Percentiles rank a stretch among this genome's conserved stretches.
Conservation (phyloP, 2,329 filamentous ascomycete genomes). For the Cryphonectria carpinicola region DNA sequence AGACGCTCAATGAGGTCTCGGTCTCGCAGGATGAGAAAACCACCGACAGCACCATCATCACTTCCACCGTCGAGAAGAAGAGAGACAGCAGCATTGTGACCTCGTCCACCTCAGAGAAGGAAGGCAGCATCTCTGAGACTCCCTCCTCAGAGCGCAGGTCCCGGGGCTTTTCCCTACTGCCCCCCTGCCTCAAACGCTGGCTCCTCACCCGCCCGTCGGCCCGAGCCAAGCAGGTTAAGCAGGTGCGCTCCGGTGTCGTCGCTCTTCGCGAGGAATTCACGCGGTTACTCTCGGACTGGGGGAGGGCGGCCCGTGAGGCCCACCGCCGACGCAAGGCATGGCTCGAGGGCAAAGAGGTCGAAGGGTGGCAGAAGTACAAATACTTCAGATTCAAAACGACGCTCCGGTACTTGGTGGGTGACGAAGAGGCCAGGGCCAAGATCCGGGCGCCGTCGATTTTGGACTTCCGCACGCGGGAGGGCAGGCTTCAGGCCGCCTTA, state of each 20-base stretch:
- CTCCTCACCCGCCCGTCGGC: background rate
- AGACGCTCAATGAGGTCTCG: background rate
- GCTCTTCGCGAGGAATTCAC: too few relatives aligned
- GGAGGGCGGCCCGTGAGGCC: background rate
- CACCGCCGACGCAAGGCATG: background rate
- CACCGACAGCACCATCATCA: background rate
- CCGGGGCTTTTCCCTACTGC: background rate
- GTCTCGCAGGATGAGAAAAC: background rate
- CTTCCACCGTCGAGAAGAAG: background rate
- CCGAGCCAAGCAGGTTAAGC: background rate
- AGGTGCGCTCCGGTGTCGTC: background rate
- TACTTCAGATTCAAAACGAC: background rate
- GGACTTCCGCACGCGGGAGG: constrained; percentile 17
- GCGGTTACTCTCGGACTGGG: background rate
- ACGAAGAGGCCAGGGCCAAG: too few relatives aligned
- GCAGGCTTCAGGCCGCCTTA: constrained; percentile 4
- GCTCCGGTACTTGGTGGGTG: background rate
- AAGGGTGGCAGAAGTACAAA: background rate
- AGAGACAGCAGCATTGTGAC: background rate
- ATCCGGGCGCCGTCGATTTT: background rate
- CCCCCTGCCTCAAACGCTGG: background rate
- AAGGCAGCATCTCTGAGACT: background rate
- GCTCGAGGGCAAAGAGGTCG: background rate
- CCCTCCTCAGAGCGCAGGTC: background rate
- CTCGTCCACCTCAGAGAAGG: background rate